Base-by-base conservation (phyloP, 495 filamentous ascomycete species). In the Chaetomium fimeti region DNA sequence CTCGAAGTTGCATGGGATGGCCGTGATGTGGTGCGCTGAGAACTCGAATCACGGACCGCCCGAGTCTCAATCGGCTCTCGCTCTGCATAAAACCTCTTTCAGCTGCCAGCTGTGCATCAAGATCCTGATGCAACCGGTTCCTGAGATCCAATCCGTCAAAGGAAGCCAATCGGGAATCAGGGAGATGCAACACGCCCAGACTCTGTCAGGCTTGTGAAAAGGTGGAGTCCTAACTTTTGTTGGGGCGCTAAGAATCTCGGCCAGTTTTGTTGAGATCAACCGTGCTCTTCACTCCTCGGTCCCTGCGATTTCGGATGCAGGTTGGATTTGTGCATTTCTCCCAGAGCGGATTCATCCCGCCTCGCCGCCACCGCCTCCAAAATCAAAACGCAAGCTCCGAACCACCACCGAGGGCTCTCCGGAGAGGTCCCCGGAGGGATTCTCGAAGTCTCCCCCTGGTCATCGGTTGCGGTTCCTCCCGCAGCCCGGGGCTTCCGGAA, bases 261-360 rank as follows among this genome's bases (percentile, higher is more conserved):
- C 32, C 54, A 4, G 15, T 68, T 68, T 60, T 68, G 62, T 65
- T 65, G 66, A 62, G 66, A 18, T 28, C 43, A 28, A 6, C 11
- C 29, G 6, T 11, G n/a, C 32, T 8, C 29, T 57, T 27, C n/a
- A n/a, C n/a, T n/a, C n/a, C n/a, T n/a, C n/a, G n/a, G n/a, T n/a
- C n/a, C 13, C 53, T 56, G 53, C 53, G 38, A 56, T 18, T 56
- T 56, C 32, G 32, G 32, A 36, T 36, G 32, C 32, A 36, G 12
- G 6, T 22, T 56, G n/a, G 53, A 36, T 38, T 57, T 42, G 22
- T 57, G 36, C 55, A 57, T 55, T 3, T 15, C 5, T 15, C 25
- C 16, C 1, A 13, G 9, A 32, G 18, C 16, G 11, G 22, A 42
- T n/a, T 27, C 20, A 16, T 57, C 8, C 36, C 36, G 38, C 36